Evolutionary conservation across 2,329 filamentous ascomycete species (phyloP).

Genomic region (Cyclaneusma minus): DNA sequence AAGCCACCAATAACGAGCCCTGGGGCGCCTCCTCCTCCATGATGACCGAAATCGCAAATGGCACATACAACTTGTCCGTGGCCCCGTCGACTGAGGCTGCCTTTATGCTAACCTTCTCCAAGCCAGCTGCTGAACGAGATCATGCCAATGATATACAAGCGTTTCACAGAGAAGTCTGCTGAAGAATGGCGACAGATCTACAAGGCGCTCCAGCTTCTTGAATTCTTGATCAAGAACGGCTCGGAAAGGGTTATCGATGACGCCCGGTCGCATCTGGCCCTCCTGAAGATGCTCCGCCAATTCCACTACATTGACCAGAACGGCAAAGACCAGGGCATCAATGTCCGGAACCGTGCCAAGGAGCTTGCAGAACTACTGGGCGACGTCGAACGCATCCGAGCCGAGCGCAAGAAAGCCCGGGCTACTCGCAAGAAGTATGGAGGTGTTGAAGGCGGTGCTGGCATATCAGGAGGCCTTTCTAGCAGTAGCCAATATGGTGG

Average conservation of each 20-base stretch:
- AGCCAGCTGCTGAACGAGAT: constrained; percentile 97
- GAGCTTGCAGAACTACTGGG: constrained; percentile 86
- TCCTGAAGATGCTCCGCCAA: constrained; percentile 95
- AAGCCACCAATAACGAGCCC: constrained; percentile 97
- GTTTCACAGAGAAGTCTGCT: constrained; percentile 94
- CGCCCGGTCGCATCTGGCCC: constrained; percentile 82
- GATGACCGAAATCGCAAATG: constrained; percentile 98
- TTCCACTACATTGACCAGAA: constrained; percentile 96
- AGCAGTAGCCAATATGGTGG: constrained; percentile 53
- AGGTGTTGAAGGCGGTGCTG: constrained; percentile 72
- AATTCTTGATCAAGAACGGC: constrained; percentile 95
- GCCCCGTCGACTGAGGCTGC: constrained; percentile 2
- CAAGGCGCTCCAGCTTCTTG: constrained; percentile 90
- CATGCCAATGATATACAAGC: constrained; percentile 99
- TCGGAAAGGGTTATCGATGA: constrained; percentile 97
- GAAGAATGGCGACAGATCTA: constrained; percentile 99
- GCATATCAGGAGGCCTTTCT: constrained; percentile 38
- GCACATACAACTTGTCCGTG: constrained; percentile 91
- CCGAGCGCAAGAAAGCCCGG: constrained; percentile 78
- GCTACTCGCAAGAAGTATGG: constrained; percentile 88
- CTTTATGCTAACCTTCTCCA: constrained; percentile 9
- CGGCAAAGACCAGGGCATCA: constrained; percentile 96
- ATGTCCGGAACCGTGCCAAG: constrained; percentile 91
- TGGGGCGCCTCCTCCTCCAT: constrained; percentile 61
- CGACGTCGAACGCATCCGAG: constrained; percentile 76